phyloP scores from a whole-genome alignment of 805 yeast species.

The Kodamaea nitidulidarum region DNA sequence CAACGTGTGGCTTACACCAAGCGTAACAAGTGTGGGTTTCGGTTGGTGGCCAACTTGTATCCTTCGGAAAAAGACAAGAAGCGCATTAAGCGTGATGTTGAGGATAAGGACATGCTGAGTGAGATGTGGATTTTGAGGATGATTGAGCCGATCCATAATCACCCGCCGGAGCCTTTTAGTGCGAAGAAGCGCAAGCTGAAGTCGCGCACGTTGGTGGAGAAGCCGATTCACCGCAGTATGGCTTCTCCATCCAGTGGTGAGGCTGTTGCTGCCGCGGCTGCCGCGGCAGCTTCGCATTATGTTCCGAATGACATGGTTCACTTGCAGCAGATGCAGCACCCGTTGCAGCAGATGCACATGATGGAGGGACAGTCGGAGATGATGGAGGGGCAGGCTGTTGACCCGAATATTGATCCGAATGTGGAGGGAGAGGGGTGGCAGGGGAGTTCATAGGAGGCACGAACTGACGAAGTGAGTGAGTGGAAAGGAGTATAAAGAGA shows the following conservation, averaged over 20 bases:
- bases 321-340: too few species aligned
- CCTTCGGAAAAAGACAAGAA: constrained; percentile 44
- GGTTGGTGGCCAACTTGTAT: constrained; percentile 41
- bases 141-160: constrained; percentile 45
- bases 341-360: constrained; percentile 22
- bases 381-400: constrained; percentile 32
- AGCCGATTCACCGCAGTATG: constrained; percentile 32
- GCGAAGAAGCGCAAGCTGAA: constrained; percentile 36
- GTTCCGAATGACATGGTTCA: constrained; percentile 22
- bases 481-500: too few species aligned
- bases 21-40: constrained; percentile 44
- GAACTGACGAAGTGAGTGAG: too few species aligned
- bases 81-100: constrained; percentile 25
- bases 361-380: constrained; percentile 42
- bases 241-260: not conserved
- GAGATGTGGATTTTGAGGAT: constrained; percentile 46
- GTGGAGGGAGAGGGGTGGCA: constrained; percentile 20
- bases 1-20: constrained; percentile 46
- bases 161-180: constrained; percentile 38
- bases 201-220: constrained; percentile 41
- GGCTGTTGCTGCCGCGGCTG: constrained; percentile 25
- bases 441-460: too few species aligned
- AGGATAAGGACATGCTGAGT: constrained; percentile 23
- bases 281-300: constrained; percentile 22
- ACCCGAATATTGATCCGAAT: constrained; percentile 42